These are phyloP conservation scores for Starmera pachycereana DNA, from an alignment of 805 yeast species.

Conservation along the genomic window DNA sequence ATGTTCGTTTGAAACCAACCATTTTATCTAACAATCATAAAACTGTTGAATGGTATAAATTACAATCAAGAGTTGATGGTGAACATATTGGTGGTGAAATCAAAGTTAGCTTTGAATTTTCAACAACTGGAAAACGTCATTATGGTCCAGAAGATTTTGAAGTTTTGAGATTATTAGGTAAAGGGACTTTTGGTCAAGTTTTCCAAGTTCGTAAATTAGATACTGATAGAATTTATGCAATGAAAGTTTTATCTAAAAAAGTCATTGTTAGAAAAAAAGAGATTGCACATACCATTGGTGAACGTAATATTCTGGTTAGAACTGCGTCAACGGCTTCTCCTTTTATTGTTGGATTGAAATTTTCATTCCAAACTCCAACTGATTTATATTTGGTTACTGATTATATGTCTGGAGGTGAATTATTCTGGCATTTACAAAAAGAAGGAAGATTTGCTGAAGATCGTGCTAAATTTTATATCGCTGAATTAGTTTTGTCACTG, in stretches of 20 bases:
- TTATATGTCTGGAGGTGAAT: constrained; percentile 97
- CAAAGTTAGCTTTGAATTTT: constrained; percentile 64
- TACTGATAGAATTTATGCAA: constrained; percentile 86
- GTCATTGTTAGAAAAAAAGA: constrained; percentile 95
- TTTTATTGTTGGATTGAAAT: constrained; percentile 93
- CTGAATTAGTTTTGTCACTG: constrained; percentile 85
- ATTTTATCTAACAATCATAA: constrained; percentile 17
- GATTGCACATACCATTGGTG: constrained; percentile 97
- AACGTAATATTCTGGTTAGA: constrained; percentile 86
- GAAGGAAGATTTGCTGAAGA: constrained; percentile 92
- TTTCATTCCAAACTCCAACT: constrained; percentile 90
- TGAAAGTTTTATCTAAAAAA: constrained; percentile 92
- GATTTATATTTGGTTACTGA: constrained; percentile 93
- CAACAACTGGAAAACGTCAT: constrained; percentile 57
- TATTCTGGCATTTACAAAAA: constrained; percentile 93
- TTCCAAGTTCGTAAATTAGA: constrained; percentile 91
- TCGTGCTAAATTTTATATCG: constrained; percentile 93
- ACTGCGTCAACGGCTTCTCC: constrained; percentile 83
- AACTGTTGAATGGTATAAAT: constrained; percentile 64
- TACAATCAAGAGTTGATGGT: constrained; percentile 64
- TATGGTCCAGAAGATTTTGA: constrained; percentile 95
- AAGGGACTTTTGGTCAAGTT: constrained; percentile 97
- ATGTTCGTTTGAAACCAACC: constrained; percentile 62
- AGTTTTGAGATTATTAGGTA: constrained; percentile 80
- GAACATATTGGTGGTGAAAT: constrained; percentile 74